A percentile compares a stretch with the other conserved stretches of the same genome.
These are phyloP conservation scores for Amanita subjunquillea DNA, from an alignment of 768 basidiomycete genomes.

Conservation along the genomic window DNA sequence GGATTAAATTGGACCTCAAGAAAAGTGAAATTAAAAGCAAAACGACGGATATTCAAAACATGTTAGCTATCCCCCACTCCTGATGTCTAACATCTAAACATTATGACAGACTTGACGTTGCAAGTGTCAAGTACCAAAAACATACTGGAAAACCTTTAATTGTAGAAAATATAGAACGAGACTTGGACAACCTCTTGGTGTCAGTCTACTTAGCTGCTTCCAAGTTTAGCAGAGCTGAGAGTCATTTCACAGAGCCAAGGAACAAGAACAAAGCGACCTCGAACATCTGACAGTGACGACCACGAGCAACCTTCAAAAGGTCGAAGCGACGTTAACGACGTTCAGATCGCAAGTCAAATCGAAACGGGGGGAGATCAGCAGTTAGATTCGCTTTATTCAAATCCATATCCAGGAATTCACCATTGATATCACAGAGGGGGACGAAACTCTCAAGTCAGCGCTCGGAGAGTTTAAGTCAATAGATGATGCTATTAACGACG, in stretches of 20 bases:
- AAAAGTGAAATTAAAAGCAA: conserved; percentile 57
- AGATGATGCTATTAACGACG: conserved; percentile 38
- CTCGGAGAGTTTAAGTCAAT: conserved; percentile 18
- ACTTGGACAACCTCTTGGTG: conserved; percentile 50
- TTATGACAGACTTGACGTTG: conserved; percentile 45
- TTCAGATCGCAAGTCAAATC: conserved; percentile 49
- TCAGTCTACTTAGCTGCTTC: conserved; percentile 23
- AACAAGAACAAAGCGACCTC: conserved; percentile 43
- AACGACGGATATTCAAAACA: conserved; percentile 52
- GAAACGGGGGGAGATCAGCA: conserved; percentile 53
- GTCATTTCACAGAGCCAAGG: conserved; percentile 45
- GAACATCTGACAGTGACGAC: conserved; percentile 33
- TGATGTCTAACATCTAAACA: conserved; percentile 2
- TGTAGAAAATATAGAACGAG: conserved; percentile 62
- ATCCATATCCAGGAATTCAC: background rate
- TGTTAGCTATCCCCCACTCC: conserved; percentile 32
- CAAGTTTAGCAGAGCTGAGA: background rate
- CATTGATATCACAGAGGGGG: conserved; percentile 28
- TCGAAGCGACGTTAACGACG: conserved; percentile 52
- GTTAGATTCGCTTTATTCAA: conserved; percentile 25
- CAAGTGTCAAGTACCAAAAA: conserved; percentile 52
- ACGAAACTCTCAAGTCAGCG: conserved; percentile 29
- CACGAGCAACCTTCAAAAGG: conserved; percentile 49
- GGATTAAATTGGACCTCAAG: conserved; percentile 74
- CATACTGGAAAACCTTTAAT: conserved; percentile 51